Percentiles rank a stretch among this genome's conserved stretches.
Conservation (phyloP, 2,329 filamentous ascomycete genomes). For the Ascocoryne sarcoides region DNA sequence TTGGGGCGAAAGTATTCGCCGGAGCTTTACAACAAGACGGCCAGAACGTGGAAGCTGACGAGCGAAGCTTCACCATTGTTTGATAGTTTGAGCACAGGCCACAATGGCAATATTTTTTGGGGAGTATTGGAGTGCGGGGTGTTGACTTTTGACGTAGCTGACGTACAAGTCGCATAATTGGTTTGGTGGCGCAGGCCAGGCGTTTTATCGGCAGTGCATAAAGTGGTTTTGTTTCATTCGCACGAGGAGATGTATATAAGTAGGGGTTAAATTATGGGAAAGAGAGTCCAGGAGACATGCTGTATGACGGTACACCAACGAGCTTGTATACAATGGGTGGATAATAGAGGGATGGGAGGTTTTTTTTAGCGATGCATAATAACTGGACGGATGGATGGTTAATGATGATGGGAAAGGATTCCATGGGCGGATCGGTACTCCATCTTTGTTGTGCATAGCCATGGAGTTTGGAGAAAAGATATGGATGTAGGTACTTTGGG, state of each 20-base stretch:
- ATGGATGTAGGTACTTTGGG: too few relatives aligned
- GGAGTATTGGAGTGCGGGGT: not conserved
- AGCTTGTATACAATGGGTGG: not conserved
- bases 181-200: conserved; percentile 14
- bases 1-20: conserved; percentile 87
- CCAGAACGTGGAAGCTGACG: conserved; percentile 22
- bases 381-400: conserved; percentile 1
- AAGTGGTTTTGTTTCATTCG: conserved; percentile 9
- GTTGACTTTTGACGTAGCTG: too few relatives aligned
- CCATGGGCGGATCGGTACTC: not conserved
- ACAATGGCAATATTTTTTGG: not conserved
- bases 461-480: conserved; percentile 6
- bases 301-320: not conserved
- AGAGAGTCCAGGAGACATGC: too few relatives aligned
- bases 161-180: conserved; percentile 17
- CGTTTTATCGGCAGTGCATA: conserved; percentile 13
- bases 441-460: conserved; percentile 12
- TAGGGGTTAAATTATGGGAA: conserved; percentile 1
- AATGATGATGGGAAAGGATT: not conserved
- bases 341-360: not conserved
- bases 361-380: not conserved
- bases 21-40: conserved; percentile 67
- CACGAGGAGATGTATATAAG: conserved; percentile 6
- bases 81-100: conserved; percentile 10
- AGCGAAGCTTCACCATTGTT: conserved; percentile 13